phyloP scores from a whole-genome alignment of 2,329 filamentous ascomycete species.

The Monosporascus sp. region DNA sequence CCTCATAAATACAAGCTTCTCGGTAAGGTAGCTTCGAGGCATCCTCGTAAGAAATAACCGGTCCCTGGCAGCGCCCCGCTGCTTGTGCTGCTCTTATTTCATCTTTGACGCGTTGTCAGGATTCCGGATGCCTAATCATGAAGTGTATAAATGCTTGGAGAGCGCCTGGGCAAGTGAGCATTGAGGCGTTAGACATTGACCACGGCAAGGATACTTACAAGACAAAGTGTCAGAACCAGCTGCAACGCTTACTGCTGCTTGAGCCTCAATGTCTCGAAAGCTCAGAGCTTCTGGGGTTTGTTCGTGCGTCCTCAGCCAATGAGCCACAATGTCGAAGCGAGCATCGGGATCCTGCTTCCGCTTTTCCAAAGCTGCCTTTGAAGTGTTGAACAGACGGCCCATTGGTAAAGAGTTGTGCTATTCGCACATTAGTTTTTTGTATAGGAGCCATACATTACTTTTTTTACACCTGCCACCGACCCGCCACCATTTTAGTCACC shows the following conservation, averaged over 20 bases:
- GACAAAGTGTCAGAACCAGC: conserved; percentile 10
- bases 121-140: conserved; percentile 4
- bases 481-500: too few relatives aligned
- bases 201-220: too few relatives aligned
- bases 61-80: conserved; percentile 4
- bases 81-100: conserved; percentile 9
- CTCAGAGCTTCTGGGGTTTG: too few relatives aligned
- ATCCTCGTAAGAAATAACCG: conserved; percentile 10
- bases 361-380: background rate
- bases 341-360: conserved; percentile 3
- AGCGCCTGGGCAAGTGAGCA: too few relatives aligned
- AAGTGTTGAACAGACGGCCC: background rate
- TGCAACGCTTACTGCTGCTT: background rate
- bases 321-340: background rate
- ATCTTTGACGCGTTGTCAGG: conserved; percentile 2
- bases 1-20: conserved; percentile 22
- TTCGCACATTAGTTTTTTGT: too few relatives aligned
- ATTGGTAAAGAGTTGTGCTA: too few relatives aligned
- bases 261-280: too few relatives aligned
- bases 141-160: conserved; percentile 8
- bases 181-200: too few relatives aligned
- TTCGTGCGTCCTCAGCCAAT: conserved; percentile 3
- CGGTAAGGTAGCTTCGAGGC: conserved; percentile 20
- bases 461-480: too few relatives aligned
- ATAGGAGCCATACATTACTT: too few relatives aligned